phyloP scores from a whole-genome alignment of 2,329 filamentous ascomycete genomes.

The Phialophora macrospora region DNA sequence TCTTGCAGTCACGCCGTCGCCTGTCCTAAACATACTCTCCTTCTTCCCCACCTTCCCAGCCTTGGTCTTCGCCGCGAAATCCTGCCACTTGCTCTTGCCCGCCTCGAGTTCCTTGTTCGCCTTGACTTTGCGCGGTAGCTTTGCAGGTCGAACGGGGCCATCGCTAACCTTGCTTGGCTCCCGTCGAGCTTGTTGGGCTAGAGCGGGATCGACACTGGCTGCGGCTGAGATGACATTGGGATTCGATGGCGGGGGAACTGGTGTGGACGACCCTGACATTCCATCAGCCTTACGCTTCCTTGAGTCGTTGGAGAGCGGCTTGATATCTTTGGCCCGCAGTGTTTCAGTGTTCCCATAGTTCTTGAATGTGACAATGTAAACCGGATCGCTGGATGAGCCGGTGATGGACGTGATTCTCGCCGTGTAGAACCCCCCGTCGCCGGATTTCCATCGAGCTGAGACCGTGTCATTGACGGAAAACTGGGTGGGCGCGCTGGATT shows the following conservation, averaged over 20 bases:
- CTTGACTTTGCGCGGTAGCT: conserved; percentile 77
- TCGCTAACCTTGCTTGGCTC: conserved; percentile 68
- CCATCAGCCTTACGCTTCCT: conserved; percentile 87
- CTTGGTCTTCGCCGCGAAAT: conserved; percentile 78
- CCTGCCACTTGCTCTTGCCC: conserved; percentile 92
- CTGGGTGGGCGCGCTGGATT: conserved; percentile 50
- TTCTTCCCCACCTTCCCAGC: conserved; percentile 72
- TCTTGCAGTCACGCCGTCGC: conserved; percentile 82
- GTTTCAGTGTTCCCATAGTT: conserved; percentile 82
- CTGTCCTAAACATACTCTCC: conserved; percentile 96
- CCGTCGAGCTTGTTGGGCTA: conserved; percentile 67
- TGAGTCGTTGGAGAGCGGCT: conserved; percentile 71
- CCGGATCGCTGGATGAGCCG: conserved; percentile 84
- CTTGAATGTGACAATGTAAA: conserved; percentile 95
- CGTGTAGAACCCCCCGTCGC: conserved; percentile 88
- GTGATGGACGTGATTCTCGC: conserved; percentile 93
- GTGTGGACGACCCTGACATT: conserved; percentile 60
- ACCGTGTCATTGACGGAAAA: conserved; percentile 91
- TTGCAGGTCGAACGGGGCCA: conserved; percentile 63
- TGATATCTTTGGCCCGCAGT: conserved; percentile 79
- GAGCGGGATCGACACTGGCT: conserved; percentile 68
- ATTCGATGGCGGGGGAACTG: conserved; percentile 49
- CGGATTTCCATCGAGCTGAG: conserved; percentile 86
- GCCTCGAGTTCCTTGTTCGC: conserved; percentile 90
- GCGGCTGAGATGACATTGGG: conserved; percentile 68